Conservation (phyloP, 148 eudicot genomes). For the Salicornia ramosissima region DNA sequence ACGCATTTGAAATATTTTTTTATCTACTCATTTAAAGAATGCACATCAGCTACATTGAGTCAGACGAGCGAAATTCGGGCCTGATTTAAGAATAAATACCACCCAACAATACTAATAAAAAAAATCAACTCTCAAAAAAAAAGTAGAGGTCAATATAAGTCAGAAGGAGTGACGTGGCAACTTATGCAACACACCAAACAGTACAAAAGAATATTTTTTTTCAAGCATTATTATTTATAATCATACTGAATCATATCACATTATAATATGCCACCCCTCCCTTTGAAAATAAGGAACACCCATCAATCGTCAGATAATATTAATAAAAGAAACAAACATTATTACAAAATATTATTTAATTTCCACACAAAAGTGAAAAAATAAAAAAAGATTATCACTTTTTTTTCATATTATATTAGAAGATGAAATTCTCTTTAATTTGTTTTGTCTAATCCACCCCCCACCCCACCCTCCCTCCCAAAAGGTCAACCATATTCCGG, state of each 20-base stretch:
- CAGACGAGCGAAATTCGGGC: too few relatives aligned
- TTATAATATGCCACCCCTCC: slow-evolving; percentile 16
- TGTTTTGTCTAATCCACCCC: slow-evolving; percentile 14
- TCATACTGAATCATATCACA: slow-evolving; percentile 16
- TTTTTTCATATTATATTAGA: slow-evolving; percentile 14
- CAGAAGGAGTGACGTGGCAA: slow-evolving; percentile 25
- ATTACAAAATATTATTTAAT: slow-evolving; percentile 1
- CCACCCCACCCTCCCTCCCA: not conserved
- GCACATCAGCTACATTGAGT: too few relatives aligned
- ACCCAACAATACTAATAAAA: too few relatives aligned
- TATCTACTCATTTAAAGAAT: too few relatives aligned
- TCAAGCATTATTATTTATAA: slow-evolving; percentile 4
- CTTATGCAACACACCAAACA: slow-evolving; percentile 15
- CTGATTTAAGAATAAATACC: too few relatives aligned
- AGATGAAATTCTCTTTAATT: slow-evolving; percentile 5
- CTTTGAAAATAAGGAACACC: slow-evolving; percentile 18
- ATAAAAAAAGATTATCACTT: too few relatives aligned
- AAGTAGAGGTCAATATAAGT: slow-evolving; percentile 23
- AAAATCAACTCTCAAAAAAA: too few relatives aligned
- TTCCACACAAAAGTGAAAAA: slow-evolving; percentile 17
- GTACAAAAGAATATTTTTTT: not conserved
- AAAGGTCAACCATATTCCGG: slow-evolving; percentile 58
- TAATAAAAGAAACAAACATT: slow-evolving; percentile 10
- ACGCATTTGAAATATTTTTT: too few relatives aligned
- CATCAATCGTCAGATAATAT: slow-evolving; percentile 15